Evolutionary conservation across 2,329 filamentous ascomycete species (phyloP).

Genomic region (Emydomyces testavorans): DNA sequence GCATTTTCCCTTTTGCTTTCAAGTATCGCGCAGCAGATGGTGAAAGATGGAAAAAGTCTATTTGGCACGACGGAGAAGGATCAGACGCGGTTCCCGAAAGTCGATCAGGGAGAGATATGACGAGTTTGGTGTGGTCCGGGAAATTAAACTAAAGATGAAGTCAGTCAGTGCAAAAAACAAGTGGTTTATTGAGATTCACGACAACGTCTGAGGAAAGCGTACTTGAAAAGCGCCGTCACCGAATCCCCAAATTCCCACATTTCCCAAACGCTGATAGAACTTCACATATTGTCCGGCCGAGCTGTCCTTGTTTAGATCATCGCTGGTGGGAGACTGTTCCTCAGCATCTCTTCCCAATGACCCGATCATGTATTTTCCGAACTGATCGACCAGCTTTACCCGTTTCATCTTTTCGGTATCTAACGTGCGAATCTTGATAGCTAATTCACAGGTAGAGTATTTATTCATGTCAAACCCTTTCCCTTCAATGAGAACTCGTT

Average conservation of each 20-base stretch:
- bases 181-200: background rate
- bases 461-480: slow-evolving; percentile 31
- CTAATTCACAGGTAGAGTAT: background rate
- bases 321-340: slow-evolving; percentile 25
- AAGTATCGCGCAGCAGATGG: slow-evolving; percentile 36
- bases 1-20: slow-evolving; percentile 32
- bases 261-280: slow-evolving; percentile 42
- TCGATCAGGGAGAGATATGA: slow-evolving; percentile 34
- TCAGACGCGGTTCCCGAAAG: slow-evolving; percentile 14
- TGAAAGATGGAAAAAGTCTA: slow-evolving; percentile 41
- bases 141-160: slow-evolving; percentile 36
- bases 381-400: slow-evolving; percentile 40
- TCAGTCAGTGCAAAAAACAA: background rate
- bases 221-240: slow-evolving; percentile 40
- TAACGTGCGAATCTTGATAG: slow-evolving; percentile 19
- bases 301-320: slow-evolving; percentile 17
- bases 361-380: slow-evolving; percentile 43
- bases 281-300: slow-evolving; percentile 33
- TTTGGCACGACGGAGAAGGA: slow-evolving; percentile 22
- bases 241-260: slow-evolving; percentile 44
- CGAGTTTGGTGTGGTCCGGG: slow-evolving; percentile 42
- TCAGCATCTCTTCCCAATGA: slow-evolving; percentile 34
- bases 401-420: slow-evolving; percentile 40
- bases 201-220: slow-evolving; percentile 8
- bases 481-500: slow-evolving; percentile 32